Conservation (phyloP, 2,329 filamentous ascomycete species). For the Hymenoscyphus linearis region DNA sequence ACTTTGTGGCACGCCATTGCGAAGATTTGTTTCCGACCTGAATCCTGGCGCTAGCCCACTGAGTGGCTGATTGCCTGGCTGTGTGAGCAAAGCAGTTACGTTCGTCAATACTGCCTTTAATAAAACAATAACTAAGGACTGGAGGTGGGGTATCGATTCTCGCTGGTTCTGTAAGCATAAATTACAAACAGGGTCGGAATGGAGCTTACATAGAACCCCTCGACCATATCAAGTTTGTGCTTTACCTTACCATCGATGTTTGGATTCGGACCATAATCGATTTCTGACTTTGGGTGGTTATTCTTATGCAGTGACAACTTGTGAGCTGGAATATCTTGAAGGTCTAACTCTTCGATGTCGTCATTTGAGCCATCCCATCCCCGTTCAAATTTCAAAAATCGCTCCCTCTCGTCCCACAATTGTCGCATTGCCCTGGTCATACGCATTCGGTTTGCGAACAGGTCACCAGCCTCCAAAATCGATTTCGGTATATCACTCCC, state of each 20-base stretch:
- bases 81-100: constrained; percentile 78
- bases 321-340: constrained; percentile 39
- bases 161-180: constrained; percentile 46
- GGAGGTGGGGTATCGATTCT: constrained; percentile 74
- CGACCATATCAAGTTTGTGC: constrained; percentile 65
- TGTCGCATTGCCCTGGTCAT: constrained; percentile 90
- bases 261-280: constrained; percentile 47
- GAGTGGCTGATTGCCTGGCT: constrained; percentile 33
- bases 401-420: constrained; percentile 89
- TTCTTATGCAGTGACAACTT: constrained; percentile 37
- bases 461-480: constrained; percentile 87
- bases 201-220: constrained; percentile 74
- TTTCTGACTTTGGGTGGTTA: constrained; percentile 36
- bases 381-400: constrained; percentile 85
- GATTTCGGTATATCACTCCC: constrained; percentile 92
- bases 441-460: constrained; percentile 85
- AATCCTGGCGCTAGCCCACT: constrained; percentile 21
- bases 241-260: constrained; percentile 50
- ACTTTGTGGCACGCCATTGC: constrained; percentile 24
- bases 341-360: constrained; percentile 37
- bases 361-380: constrained; percentile 63
- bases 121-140: constrained; percentile 88
- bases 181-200: not conserved
- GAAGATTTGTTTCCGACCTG: constrained; percentile 26
- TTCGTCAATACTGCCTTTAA: constrained; percentile 84